Evolutionary conservation across 2,329 filamentous ascomycete species (phyloP), one percentile per base, ranked within the genome.

Genomic region (Ascosphaera acerosa): DNA sequence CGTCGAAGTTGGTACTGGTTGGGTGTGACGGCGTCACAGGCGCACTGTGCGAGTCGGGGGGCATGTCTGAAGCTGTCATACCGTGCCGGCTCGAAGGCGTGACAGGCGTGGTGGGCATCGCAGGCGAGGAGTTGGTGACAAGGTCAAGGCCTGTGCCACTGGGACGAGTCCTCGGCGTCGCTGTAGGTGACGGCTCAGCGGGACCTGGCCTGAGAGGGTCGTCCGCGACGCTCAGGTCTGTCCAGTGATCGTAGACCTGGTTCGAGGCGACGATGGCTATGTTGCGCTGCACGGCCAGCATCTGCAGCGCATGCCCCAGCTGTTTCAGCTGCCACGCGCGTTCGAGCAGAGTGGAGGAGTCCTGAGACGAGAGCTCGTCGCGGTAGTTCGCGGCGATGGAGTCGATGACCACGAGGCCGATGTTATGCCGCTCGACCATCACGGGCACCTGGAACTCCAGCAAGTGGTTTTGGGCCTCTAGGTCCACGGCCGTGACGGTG

Each of bases 401-500:
- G 54, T 97, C 87, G 18, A 97, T 55, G 10, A 94, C 64, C 1
- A 97, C 54, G 1, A 97, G 63, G 2, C 84, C 80, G 32, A 91
- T 61, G 37, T 72, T 63, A 49, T 78, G 70, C 29, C 76, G 67
- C 39, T 65, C 57, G 14, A 91, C 68, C 17, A 81, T 71, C 12
- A 91, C 74, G 2, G 87, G 87, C 4, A 94, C 70, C 50, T 97
- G 87, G 51, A 78, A 94, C 39, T 70, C 71, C 16, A 94, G 59
- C 45, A 97, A 91, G 52, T 94, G 84, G 36, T 94, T 84, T 52
- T 97, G 87, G 1, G 76, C 73, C 52, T 94, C 87, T 34, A 94
- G 69, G 47, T 94, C 82, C 18, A 78, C 76, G 6, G 78, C 81
- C 31, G 73, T 70, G 39, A 87, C 76, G 48, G 74, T 77, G 42